Percentiles rank a stretch among this genome's conserved stretches.
phyloP scores from a whole-genome alignment of 768 basidiomycete genomes.

The Rhizopogon roseolus region DNA sequence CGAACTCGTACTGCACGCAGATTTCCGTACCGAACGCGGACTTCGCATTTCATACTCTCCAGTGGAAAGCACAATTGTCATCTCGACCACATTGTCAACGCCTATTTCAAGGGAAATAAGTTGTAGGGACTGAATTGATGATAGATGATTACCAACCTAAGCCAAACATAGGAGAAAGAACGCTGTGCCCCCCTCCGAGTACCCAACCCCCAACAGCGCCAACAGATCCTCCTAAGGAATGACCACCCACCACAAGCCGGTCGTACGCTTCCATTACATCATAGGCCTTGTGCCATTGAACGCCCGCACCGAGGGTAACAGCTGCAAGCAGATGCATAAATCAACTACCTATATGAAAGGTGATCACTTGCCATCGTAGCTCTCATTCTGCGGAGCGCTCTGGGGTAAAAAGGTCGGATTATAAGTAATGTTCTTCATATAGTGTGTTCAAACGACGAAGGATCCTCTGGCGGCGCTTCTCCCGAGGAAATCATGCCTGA shows the following conservation, averaged over 20 bases:
- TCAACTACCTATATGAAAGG: not conserved
- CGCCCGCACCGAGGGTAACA: constrained; percentile 34
- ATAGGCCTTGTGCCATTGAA: constrained; percentile 43
- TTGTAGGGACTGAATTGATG: not conserved
- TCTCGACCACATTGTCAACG: constrained; percentile 44
- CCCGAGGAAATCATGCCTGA: constrained; percentile 25
- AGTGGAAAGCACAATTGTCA: constrained; percentile 38
- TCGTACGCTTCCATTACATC: constrained; percentile 30
- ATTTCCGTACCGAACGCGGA: no score
- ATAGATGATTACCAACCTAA: constrained; percentile 26
- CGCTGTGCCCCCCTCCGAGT: constrained; percentile 43
- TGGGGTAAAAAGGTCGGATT: constrained; percentile 25
- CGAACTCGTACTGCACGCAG: no score
- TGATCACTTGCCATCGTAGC: constrained; percentile 14
- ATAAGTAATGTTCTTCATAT: constrained; percentile 33
- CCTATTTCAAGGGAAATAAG: constrained; percentile 19
- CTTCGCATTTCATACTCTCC: no score
- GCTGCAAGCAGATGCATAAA: constrained; percentile 18
- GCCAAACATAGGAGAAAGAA: constrained; percentile 34
- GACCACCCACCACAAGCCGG: constrained; percentile 42
- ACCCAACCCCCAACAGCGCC: constrained; percentile 47
- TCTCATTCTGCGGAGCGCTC: constrained; percentile 18
- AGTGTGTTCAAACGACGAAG: constrained; percentile 37
- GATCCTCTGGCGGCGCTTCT: constrained; percentile 33
- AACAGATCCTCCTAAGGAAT: constrained; percentile 33